Conservation (phyloP, 768 basidiomycete species). For the Lactifluus pinguis region DNA sequence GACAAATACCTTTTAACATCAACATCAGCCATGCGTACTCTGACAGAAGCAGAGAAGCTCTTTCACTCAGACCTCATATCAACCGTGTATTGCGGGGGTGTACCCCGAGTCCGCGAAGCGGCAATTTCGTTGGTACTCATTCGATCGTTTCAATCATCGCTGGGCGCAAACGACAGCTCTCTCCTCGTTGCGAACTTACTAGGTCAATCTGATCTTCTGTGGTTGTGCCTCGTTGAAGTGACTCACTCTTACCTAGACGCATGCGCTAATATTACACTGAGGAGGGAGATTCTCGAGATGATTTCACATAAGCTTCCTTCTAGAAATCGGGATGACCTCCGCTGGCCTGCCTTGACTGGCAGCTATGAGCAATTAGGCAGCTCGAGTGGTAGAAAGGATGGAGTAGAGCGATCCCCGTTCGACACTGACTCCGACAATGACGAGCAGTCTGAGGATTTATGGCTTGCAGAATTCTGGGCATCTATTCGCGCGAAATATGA, state of each 20-base stretch:
- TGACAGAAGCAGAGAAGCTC: slow-evolving; percentile 60
- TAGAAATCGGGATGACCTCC: slow-evolving; percentile 48
- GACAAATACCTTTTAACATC: slow-evolving; percentile 32
- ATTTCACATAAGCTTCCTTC: slow-evolving; percentile 61
- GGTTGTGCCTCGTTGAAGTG: background rate
- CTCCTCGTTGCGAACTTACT: slow-evolving; percentile 54
- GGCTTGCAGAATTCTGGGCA: slow-evolving; percentile 56
- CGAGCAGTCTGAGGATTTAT: slow-evolving; percentile 22
- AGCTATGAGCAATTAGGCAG: slow-evolving; percentile 35
- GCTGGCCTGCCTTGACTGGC: slow-evolving; percentile 55
- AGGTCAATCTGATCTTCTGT: slow-evolving; percentile 29
- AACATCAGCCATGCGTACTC: slow-evolving; percentile 40
- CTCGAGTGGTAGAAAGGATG: slow-evolving; percentile 16
- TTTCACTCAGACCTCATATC: slow-evolving; percentile 58
- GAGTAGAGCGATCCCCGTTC: slow-evolving; percentile 22
- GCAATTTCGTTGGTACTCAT: slow-evolving; percentile 63
- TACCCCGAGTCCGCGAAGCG: slow-evolving; percentile 66
- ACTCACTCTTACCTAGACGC: slow-evolving; percentile 42
- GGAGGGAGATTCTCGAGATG: slow-evolving; percentile 78
- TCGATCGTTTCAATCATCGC: slow-evolving; percentile 67
- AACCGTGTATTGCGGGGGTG: slow-evolving; percentile 49
- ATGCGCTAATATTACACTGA: slow-evolving; percentile 67
- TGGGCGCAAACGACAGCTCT: slow-evolving; percentile 51
- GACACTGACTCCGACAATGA: slow-evolving; percentile 32
- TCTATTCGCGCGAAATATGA: slow-evolving; percentile 47